Evolutionary conservation across 2,329 filamentous ascomycete species (phyloP), one percentile per base, ranked within the genome.

Genomic region (Alternaria angustiovoidea): DNA sequence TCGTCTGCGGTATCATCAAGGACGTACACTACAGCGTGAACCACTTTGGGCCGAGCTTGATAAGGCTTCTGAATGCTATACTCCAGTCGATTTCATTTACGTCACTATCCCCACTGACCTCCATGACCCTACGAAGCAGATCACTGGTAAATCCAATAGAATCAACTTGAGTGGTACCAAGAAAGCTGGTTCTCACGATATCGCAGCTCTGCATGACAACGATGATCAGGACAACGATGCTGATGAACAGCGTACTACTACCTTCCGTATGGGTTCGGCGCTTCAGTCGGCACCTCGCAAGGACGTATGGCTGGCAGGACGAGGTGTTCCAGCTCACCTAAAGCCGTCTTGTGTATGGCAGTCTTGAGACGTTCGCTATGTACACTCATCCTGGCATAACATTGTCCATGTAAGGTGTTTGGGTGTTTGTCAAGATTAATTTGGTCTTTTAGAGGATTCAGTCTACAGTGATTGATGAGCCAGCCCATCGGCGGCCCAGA

Each of bases 281-380:
- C 1, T 75, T 81, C 63, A 87, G 85, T 0, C 74, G 85, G 46
- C 75, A 86, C 22, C 64, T 89, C 41, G 78, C 71, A 14, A 38
- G n/a, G 9, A 42, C 56, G 46, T 88, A 84, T 74, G 84, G 82
- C 0, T 88, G 85, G 85, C 60, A n/a, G 20, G 48, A 20, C 7
- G 53, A 58, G 14, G 34, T 53, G 18, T 53, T 53, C 34, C 34
- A n/a, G 48, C 39, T 51, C 47, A 42, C 36, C 18, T 51, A 30
- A 46, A 12, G 14, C 39, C 28, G 8, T 30, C 28, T 30, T 11
- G 28, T 30, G 28, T 9, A 30, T 30, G 28, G 28, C 28, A 11
- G 8, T 30, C 9, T 11, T 4, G 28, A 11, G 28, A 30, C 4
- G 8, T 30, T 30, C 28, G 11, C 28, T 30, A 30, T 11, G 28